These are phyloP conservation scores for Cadophora sp. DNA, from an alignment of 2,329 filamentous ascomycete species.

Conservation along the genomic window DNA sequence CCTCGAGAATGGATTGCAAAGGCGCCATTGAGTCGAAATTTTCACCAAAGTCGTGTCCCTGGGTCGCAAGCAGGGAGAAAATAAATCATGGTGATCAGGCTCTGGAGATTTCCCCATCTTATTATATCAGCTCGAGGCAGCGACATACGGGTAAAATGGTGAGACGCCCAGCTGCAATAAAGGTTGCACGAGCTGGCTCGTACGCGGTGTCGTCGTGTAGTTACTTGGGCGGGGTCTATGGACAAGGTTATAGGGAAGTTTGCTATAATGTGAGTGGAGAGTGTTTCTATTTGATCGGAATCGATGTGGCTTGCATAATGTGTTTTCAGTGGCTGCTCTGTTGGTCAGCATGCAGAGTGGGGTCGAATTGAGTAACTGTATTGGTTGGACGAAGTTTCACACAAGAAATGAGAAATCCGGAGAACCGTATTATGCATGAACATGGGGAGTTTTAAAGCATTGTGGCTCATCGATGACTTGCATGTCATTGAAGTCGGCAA, in stretches of 20 bases:
- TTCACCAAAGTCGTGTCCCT: not conserved
- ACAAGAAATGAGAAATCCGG: not conserved
- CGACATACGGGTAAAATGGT: conserved; percentile 8
- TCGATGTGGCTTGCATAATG: conserved; percentile 7
- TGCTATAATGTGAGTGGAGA: conserved; percentile 4
- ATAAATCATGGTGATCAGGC: not conserved
- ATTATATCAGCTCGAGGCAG: conserved; percentile 13
- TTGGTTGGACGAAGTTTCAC: not conserved
- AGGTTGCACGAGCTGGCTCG: conserved; percentile 4
- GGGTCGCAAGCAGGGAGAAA: not conserved
- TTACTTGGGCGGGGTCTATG: not conserved
- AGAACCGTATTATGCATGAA: not conserved
- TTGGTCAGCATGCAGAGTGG: conserved; percentile 6
- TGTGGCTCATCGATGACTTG: not conserved
- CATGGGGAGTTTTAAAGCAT: not conserved
- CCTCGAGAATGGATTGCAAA: not conserved
- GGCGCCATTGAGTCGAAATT: conserved; percentile 4
- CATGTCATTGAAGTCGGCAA: not conserved
- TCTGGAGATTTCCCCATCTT: conserved; percentile 10
- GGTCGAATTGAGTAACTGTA: conserved; percentile 1
- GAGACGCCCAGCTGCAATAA: conserved; percentile 14
- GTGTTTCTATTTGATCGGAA: conserved; percentile 6
- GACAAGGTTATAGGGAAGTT: conserved; percentile 1
- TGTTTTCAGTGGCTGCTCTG: conserved; percentile 3
- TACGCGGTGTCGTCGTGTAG: conserved; percentile 4